Percentiles rank a stretch among this genome's conserved stretches.
phyloP scores from a whole-genome alignment of 768 basidiomycete genomes.

The Saitozyma podzolica region DNA sequence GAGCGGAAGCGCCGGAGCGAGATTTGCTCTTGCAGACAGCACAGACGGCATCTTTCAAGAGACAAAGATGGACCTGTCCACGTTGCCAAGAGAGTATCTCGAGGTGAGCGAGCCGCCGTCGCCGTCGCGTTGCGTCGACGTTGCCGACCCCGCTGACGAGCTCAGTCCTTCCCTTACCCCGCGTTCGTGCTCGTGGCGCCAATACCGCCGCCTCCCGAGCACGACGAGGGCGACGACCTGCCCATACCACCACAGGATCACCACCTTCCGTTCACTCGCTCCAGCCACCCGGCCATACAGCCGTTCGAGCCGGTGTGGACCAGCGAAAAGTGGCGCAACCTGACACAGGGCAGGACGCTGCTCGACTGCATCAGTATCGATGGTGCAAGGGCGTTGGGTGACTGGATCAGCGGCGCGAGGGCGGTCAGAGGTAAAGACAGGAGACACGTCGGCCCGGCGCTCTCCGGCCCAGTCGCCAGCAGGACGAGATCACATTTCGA shows the following conservation, averaged over 20 bases:
- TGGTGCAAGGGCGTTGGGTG: slow-evolving; percentile 34
- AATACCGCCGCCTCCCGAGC: slow-evolving; percentile 26
- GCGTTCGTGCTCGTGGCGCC: slow-evolving; percentile 34
- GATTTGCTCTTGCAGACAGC: no score
- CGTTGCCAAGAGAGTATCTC: slow-evolving; percentile 22
- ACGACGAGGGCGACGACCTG: slow-evolving; percentile 19
- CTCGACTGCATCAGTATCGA: slow-evolving; percentile 38
- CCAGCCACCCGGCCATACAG: slow-evolving; percentile 13
- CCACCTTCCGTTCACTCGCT: slow-evolving; percentile 23
- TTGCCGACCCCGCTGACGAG: neutral
- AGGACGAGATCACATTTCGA: neutral
- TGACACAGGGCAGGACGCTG: slow-evolving; percentile 26
- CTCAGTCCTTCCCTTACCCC: slow-evolving; percentile 27
- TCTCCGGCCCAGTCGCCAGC: neutral
- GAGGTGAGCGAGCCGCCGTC: slow-evolving; percentile 18
- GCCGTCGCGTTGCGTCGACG: neutral
- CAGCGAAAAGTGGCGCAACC: slow-evolving; percentile 35
- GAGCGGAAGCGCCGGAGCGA: no score
- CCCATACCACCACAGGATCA: slow-evolving; percentile 12
- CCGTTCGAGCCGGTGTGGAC: slow-evolving; percentile 35
- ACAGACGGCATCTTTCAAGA: neutral
- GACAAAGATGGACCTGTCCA: slow-evolving; percentile 11
- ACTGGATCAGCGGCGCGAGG: slow-evolving; percentile 43
- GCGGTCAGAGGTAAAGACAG: slow-evolving; percentile 4
- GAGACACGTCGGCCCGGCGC: neutral